A percentile compares a stretch with the other conserved stretches of the same genome.
Evolutionary conservation across 176 grass and related monocot genomes (phyloP).

Genomic region (Stipa capillata): DNA sequence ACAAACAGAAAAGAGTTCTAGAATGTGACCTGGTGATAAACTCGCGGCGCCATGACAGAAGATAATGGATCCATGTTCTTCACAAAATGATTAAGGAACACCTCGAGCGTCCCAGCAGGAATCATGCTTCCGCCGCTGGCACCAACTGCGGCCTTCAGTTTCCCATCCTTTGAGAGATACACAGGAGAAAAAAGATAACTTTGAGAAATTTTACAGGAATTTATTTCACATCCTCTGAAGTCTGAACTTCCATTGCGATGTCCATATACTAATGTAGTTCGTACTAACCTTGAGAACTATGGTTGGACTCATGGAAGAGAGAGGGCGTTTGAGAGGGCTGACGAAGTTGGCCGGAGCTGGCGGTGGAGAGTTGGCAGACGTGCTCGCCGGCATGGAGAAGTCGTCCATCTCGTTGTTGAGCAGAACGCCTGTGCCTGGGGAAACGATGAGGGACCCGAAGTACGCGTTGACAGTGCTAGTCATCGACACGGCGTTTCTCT

Average conservation of each 20-base stretch:
- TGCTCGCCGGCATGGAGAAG: slow-evolving; percentile 68
- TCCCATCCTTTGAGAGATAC: slow-evolving; percentile 40
- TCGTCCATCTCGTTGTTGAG: slow-evolving; percentile 99
- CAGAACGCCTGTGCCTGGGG: slow-evolving; percentile 66
- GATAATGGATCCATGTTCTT: slow-evolving; percentile 70
- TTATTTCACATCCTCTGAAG: too few species aligned
- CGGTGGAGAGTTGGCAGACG: slow-evolving; percentile 29
- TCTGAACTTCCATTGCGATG: too few species aligned
- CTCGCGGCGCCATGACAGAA: slow-evolving; percentile 68
- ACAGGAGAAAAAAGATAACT: background rate
- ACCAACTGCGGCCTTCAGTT: slow-evolving; percentile 56
- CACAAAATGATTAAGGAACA: slow-evolving; percentile 80
- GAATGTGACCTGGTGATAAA: slow-evolving; percentile 64
- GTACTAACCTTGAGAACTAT: slow-evolving; percentile 64
- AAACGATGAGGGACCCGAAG: slow-evolving; percentile 77
- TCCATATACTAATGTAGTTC: too few species aligned
- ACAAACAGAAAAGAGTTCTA: too few species aligned
- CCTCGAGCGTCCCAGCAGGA: slow-evolving; percentile 53
- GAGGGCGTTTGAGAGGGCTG: slow-evolving; percentile 67
- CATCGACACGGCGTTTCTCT: slow-evolving; percentile 84
- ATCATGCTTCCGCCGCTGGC: slow-evolving; percentile 87
- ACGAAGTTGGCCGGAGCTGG: slow-evolving; percentile 77
- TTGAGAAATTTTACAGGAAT: background rate
- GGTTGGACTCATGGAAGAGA: slow-evolving; percentile 80
- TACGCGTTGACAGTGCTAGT: slow-evolving; percentile 75